These are phyloP conservation scores for Aspergillus tamarii DNA, from an alignment of 2,329 filamentous ascomycete species.

Conservation along the genomic window DNA sequence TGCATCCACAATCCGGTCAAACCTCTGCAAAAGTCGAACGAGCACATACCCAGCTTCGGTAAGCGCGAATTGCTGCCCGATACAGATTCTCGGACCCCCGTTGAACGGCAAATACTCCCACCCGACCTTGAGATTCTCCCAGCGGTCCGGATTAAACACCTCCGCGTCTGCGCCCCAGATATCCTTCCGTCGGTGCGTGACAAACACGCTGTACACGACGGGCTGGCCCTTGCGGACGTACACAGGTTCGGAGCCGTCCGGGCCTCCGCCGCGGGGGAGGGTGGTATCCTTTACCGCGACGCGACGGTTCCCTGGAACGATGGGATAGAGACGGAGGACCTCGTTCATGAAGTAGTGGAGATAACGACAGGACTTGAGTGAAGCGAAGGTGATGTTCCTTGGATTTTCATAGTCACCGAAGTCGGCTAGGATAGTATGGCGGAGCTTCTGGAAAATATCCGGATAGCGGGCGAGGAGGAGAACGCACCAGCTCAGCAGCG, in stretches of 20 bases:
- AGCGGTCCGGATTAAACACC: slow-evolving; percentile 68
- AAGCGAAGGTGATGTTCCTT: slow-evolving; percentile 42
- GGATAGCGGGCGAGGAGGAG: slow-evolving; percentile 28
- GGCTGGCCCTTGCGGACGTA: slow-evolving; percentile 68
- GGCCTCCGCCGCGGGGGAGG: slow-evolving; percentile 60
- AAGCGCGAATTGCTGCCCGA: slow-evolving; percentile 80
- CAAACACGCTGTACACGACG: slow-evolving; percentile 68
- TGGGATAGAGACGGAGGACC: slow-evolving; percentile 50
- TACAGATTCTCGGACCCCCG: slow-evolving; percentile 72
- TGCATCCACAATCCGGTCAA: slow-evolving; percentile 59
- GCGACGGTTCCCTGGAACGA: slow-evolving; percentile 51
- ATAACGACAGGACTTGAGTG: slow-evolving; percentile 46
- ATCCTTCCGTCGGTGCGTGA: slow-evolving; percentile 71
- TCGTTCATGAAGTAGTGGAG: slow-evolving; percentile 44
- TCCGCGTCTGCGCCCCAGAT: slow-evolving; percentile 52
- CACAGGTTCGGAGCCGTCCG: slow-evolving; percentile 62
- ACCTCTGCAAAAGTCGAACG: slow-evolving; percentile 72
- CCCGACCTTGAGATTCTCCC: slow-evolving; percentile 65
- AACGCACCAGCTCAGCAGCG: slow-evolving; percentile 45
- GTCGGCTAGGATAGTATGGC: slow-evolving; percentile 18
- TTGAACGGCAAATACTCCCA: slow-evolving; percentile 79
- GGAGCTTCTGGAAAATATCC: slow-evolving; percentile 19
- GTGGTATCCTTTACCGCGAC: slow-evolving; percentile 45
- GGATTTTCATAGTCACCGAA: slow-evolving; percentile 23
- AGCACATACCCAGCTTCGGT: slow-evolving; percentile 71